Conservation (phyloP, 2,329 filamentous ascomycete species). For the Cytospora leucostoma region DNA sequence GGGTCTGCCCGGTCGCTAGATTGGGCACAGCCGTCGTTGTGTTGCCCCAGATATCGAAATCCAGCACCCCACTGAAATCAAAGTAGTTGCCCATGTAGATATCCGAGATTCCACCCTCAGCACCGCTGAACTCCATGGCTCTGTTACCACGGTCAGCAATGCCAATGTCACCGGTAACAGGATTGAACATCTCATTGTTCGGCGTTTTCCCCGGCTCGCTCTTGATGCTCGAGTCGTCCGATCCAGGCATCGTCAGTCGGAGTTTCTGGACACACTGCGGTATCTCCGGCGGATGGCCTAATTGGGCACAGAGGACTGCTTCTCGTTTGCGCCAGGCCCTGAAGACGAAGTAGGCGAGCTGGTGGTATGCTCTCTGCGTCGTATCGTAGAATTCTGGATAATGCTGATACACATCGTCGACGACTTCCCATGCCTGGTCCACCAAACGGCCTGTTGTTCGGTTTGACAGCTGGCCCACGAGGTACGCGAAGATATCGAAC, state of each 20-base stretch:
- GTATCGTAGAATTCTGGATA: slow-evolving; percentile 55
- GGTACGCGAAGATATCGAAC: slow-evolving; percentile 56
- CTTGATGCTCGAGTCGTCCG: slow-evolving; percentile 38
- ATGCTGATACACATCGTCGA: slow-evolving; percentile 49
- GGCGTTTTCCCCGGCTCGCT: slow-evolving; percentile 31
- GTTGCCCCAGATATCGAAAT: slow-evolving; percentile 49
- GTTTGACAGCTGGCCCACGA: slow-evolving; percentile 55
- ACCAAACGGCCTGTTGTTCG: slow-evolving; percentile 52
- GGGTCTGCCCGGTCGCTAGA: slow-evolving; percentile 2
- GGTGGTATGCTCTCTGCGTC: slow-evolving; percentile 45
- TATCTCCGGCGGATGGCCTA: slow-evolving; percentile 42
- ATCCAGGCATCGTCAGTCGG: slow-evolving; percentile 42
- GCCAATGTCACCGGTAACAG: not conserved
- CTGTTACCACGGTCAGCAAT: slow-evolving; percentile 1
- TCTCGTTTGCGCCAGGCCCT: slow-evolving; percentile 57
- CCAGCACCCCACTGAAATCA: slow-evolving; percentile 43
- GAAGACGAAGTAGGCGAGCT: slow-evolving; percentile 50
- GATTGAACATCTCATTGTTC: slow-evolving; percentile 17
- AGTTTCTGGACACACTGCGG: slow-evolving; percentile 51
- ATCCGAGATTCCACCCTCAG: slow-evolving; percentile 39
- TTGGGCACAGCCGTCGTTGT: slow-evolving; percentile 23
- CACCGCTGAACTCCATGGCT: slow-evolving; percentile 12
- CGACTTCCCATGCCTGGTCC: slow-evolving; percentile 54
- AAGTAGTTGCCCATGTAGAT: slow-evolving; percentile 48
- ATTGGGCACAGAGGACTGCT: slow-evolving; percentile 37